A percentile compares a stretch with the other conserved stretches of the same genome.
Evolutionary conservation across 345 rosid species (phyloP).

Genomic region (Toxicodendron radicans): DNA sequence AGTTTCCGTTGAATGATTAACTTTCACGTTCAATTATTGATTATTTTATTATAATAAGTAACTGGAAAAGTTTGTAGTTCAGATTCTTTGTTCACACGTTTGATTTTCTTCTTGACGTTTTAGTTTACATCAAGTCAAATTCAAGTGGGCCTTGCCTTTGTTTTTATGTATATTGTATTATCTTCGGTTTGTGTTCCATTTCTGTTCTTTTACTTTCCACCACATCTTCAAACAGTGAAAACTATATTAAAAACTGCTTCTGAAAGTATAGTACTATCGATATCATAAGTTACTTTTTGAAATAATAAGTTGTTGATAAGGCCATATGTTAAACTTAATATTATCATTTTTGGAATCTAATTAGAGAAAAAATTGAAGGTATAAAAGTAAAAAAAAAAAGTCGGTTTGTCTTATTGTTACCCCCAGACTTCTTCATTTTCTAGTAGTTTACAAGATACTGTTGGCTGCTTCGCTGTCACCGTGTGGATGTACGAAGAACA

Average conservation of each 20-base stretch:
- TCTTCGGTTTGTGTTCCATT: neutral
- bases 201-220: conserved; percentile 20
- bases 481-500: neutral
- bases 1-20: neutral
- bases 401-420: neutral
- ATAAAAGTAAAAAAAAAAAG: neutral
- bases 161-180: neutral
- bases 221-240: conserved; percentile 10
- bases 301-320: neutral
- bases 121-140: conserved; percentile 7
- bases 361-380: neutral
- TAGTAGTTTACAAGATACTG: no score
- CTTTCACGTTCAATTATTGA: neutral
- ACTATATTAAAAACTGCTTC: neutral
- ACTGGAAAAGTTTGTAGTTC: neutral
- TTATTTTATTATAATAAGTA: neutral
- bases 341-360: neutral
- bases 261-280: neutral
- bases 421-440: neutral
- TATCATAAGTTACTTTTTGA: no score
- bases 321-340: neutral
- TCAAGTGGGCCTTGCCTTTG: neutral
- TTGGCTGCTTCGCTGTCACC: neutral
- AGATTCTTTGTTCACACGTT: neutral
- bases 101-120: neutral